Percentiles rank a stretch among this genome's conserved stretches.
phyloP scores from a whole-genome alignment of 2,329 filamentous ascomycete species.

The Fusarium sp. region DNA sequence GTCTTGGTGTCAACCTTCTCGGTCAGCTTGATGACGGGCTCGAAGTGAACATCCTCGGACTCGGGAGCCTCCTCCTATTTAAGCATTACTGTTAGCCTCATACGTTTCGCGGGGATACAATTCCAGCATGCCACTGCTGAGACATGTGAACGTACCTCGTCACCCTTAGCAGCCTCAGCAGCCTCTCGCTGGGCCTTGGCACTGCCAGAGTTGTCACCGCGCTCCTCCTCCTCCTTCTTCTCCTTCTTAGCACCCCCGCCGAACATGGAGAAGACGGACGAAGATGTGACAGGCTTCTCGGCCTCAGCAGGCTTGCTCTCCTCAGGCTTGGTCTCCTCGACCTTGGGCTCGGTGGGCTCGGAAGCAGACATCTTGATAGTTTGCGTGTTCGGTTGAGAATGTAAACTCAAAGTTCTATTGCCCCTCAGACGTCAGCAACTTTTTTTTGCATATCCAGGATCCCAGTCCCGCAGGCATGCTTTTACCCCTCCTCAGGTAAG shows the following conservation, averaged over 20 bases:
- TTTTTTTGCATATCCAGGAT: conserved; percentile 13
- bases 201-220: conserved; percentile 87
- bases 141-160: conserved; percentile 58
- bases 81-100: conserved; percentile 7
- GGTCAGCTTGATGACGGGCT: conserved; percentile 93
- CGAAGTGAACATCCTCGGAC: conserved; percentile 94
- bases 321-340: conserved; percentile 51
- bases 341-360: conserved; percentile 63
- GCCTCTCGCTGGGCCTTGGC: conserved; percentile 79
- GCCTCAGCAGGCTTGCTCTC: conserved; percentile 33
- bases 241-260: conserved; percentile 97
- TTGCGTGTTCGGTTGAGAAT: conserved; percentile 22
- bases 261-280: conserved; percentile 96
- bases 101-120: not conserved
- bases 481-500: conserved; percentile 31
- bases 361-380: conserved; percentile 56
- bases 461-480: conserved; percentile 31
- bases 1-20: conserved; percentile 98
- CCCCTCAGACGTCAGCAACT: conserved; percentile 31
- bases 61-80: conserved; percentile 75
- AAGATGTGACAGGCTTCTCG: conserved; percentile 60
- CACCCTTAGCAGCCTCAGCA: conserved; percentile 64
- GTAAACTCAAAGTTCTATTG: conserved; percentile 12
- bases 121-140: conserved; percentile 15
- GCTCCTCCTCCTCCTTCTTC: conserved; percentile 84